Conservation (phyloP, 495 filamentous ascomycete genomes). For the Penicillium simplicissimum region DNA sequence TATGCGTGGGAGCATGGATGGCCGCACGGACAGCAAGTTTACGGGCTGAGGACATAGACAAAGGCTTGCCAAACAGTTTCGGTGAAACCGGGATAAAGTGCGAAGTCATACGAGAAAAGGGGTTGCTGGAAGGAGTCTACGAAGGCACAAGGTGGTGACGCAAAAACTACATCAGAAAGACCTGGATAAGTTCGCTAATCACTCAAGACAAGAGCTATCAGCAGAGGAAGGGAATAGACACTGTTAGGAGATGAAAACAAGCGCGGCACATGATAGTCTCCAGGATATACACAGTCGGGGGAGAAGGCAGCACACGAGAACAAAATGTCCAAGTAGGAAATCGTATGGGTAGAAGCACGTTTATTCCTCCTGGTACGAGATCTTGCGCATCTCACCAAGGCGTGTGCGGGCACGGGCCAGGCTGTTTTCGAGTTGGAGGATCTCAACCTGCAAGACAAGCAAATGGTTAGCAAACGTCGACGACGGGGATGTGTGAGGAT, state of each 20-base stretch:
- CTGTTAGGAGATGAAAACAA: slow-evolving; percentile 2
- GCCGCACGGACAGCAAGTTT: not conserved
- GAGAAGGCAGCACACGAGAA: not conserved
- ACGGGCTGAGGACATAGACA: not conserved
- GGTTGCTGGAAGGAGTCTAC: not conserved
- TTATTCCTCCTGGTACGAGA: slow-evolving; percentile 87
- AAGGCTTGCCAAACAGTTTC: not conserved
- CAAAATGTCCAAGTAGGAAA: not conserved
- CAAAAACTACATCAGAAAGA: not conserved
- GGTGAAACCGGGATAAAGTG: not conserved
- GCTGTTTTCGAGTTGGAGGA: slow-evolving; percentile 89
- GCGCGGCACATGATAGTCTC: not conserved
- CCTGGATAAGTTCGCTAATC: slow-evolving; percentile 10
- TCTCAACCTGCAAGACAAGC: slow-evolving; percentile 72
- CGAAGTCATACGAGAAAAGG: not conserved
- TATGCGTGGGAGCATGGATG: not conserved
- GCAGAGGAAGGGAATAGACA: slow-evolving; percentile 8
- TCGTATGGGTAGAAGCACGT: not conserved
- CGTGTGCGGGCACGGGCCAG: slow-evolving; percentile 78
- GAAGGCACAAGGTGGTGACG: not conserved
- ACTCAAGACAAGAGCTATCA: not conserved
- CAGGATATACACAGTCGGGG: slow-evolving; percentile 15
- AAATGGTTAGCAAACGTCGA: not conserved
- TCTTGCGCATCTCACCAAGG: slow-evolving; percentile 97
- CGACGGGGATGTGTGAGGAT: not conserved